These are phyloP conservation scores for Bjerkandera adusta DNA, from an alignment of 1,284 basidiomycete genomes.

Conservation along the genomic window DNA sequence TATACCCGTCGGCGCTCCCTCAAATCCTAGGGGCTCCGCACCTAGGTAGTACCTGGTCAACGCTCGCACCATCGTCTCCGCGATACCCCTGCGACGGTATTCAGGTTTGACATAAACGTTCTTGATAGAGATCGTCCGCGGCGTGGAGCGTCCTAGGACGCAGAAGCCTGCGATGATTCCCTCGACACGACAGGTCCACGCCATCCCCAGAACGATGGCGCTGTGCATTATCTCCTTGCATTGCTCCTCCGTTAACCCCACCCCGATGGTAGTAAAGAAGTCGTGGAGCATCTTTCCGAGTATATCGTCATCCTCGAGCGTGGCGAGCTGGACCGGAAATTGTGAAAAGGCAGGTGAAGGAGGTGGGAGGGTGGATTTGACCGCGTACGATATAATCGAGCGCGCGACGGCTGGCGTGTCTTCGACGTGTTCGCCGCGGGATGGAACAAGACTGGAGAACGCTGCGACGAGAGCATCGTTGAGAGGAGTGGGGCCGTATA, in stretches of 20 bases:
- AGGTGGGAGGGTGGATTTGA: conserved; percentile 14
- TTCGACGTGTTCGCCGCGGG: conserved; percentile 17
- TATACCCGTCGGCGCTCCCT: background rate
- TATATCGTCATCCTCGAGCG: conserved; percentile 13
- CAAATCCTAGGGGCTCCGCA: background rate
- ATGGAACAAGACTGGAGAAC: conserved; percentile 11
- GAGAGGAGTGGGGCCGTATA: conserved; percentile 19
- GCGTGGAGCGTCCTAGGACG: conserved; percentile 17
- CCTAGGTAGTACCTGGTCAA: conserved; percentile 16
- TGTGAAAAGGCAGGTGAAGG: conserved; percentile 4
- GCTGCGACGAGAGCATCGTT: conserved; percentile 8
- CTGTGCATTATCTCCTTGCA: background rate
- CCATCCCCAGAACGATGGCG: conserved; percentile 1
- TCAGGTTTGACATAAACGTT: conserved; percentile 21
- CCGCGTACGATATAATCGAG: conserved; percentile 19
- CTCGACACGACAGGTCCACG: conserved; percentile 19
- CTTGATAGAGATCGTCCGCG: conserved; percentile 21
- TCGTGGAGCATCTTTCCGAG: conserved; percentile 19
- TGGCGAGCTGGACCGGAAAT: conserved; percentile 9
- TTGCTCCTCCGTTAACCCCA: conserved; percentile 10
- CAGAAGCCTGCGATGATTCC: conserved; percentile 16
- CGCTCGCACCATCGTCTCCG: conserved; percentile 19
- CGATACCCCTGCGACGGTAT: conserved; percentile 22
- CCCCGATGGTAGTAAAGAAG: conserved; percentile 12
- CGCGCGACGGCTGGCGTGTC: conserved; percentile 8